Base-by-base conservation (phyloP, 2,329 filamentous ascomycete genomes). In the Penicillium sp. region DNA sequence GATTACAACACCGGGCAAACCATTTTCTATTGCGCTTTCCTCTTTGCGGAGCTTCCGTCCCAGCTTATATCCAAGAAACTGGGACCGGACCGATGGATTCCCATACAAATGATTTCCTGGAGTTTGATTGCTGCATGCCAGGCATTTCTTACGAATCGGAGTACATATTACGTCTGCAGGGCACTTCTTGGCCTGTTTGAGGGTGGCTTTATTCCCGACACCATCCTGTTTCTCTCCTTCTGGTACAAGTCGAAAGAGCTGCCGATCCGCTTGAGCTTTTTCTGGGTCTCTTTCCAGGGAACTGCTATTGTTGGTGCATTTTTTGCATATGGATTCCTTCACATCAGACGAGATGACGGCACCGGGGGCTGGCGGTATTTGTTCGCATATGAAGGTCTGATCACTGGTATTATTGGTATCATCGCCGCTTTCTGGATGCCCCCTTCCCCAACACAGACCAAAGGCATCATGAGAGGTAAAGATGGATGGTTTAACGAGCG, bases 191-290 rank as follows among this genome's bases (percentile, higher is more conserved):
- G 82, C n/a, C 64, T 80, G 5, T 72, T 86, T 2, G 76, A 85
- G 56, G 81, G 85, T 72, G 85, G 85, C 23, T 86, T 86, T 61
- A 80, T 80, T 49, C 77, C 78, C 3, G 78, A 80, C 21, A 79
- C 76, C 0, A 78, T 80, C 15, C 69, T 80, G 0, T 92, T 89
- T 75, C 80, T 92, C 5, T 88, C 86, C 3, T 93, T 93, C 74
- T 93, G 90, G 76, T 93, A 92, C 78, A 92, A 86, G 50, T 86
- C 86, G 0, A 83, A 83, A 56, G 91, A 93, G 72, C 79, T 93
- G 0, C 89, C 90, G 0, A 83, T 85, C 11, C 84, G 91, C 1
- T 77, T 93, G 19, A 86, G 86, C 67, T 86, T 83, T 69, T 92
- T 92, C 77, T 93, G 90, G 90, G 86, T 87, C 0, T 84, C 88